Base-by-base conservation (phyloP, 148 eudicot species). In the Cornus suecica region DNA sequence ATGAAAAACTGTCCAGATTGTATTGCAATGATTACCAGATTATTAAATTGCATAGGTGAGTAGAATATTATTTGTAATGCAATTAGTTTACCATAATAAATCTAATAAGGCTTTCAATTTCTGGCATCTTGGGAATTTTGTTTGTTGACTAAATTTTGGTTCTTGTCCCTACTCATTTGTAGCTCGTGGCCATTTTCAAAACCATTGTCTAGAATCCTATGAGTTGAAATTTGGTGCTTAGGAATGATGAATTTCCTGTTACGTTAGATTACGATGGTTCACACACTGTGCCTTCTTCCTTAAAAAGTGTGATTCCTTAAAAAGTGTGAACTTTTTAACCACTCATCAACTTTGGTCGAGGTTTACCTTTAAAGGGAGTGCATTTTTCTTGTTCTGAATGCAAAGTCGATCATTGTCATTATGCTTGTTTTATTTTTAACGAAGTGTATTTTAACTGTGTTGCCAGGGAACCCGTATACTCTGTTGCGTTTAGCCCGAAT, bases 401-500 rank as follows among this genome's bases (percentile, higher is more conserved):
- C 0, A n/a, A 18, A 3, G 22, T 18, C 5, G 13, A 6, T n/a
- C 2, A 4, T 20, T 20, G 52, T 45, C 25, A 23, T 63, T 41
- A 45, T 51, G 37, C 5, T 22, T 48, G 18, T 74, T 37, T 37
- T 18, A 14, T 23, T 25, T 23, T 37, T 32, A 66, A 68, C 62
- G n/a, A 56, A 34, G 73, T 74, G 68, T 37, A 27, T 56, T 27
- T 37, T 23, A 27, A 28, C 67, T 87, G 71, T 80, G 84, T 85
- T 48, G 48, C 60, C 88, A 94, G 97, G 89, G 97, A 90, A 32
- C 90, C 95, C 32, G 94, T 92, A 48, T 92, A 92, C 79, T 90
- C 97, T 0, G 85, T 92, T 66, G 94, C 97, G 28, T 95, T 95
- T 79, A 95, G 97, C 75, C 97, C 97, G 9, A 90, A 85, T 58